These are phyloP conservation scores for Penicillium robsamsonii DNA, from an alignment of 495 filamentous ascomycete species.

Conservation along the genomic window DNA sequence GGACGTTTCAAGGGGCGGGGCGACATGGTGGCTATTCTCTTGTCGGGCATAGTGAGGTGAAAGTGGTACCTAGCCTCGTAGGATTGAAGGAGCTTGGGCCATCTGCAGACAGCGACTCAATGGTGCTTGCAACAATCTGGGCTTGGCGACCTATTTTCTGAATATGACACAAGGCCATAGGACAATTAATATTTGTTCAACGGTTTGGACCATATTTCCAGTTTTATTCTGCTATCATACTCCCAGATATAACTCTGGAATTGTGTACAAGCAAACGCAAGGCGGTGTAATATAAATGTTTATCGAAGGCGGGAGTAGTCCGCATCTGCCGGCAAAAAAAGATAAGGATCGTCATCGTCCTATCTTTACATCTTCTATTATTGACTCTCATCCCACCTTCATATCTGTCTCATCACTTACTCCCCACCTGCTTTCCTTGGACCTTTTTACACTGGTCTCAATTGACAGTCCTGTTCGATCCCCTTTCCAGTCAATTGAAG, in stretches of 20 bases:
- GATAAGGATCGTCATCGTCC: slow-evolving; percentile 8
- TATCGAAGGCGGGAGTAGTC: not conserved
- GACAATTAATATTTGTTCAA: not conserved
- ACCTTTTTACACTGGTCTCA: not conserved
- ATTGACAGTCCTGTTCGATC: not conserved
- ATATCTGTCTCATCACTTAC: not conserved
- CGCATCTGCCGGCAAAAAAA: slow-evolving; percentile 6
- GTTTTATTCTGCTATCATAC: not conserved
- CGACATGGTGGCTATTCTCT: slow-evolving; percentile 33
- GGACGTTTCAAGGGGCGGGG: slow-evolving; percentile 27
- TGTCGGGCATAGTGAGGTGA: slow-evolving; percentile 32
- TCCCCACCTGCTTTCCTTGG: not conserved
- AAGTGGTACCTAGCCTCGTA: not conserved
- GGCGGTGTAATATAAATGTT: slow-evolving; percentile 1
- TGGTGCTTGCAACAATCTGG: not conserved
- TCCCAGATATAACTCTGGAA: not conserved
- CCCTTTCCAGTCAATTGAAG: not conserved
- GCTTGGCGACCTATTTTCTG: not conserved
- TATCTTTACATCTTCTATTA: not conserved
- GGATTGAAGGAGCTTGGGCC: slow-evolving; percentile 7
- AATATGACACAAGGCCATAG: no score
- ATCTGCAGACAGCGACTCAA: not conserved
- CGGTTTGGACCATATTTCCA: not conserved
- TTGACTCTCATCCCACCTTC: not conserved
- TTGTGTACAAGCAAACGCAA: not conserved